Evolutionary conservation across 345 rosid genomes (phyloP), one percentile per base, ranked within the genome.

Genomic region (Eucalyptus erythrocorys): DNA sequence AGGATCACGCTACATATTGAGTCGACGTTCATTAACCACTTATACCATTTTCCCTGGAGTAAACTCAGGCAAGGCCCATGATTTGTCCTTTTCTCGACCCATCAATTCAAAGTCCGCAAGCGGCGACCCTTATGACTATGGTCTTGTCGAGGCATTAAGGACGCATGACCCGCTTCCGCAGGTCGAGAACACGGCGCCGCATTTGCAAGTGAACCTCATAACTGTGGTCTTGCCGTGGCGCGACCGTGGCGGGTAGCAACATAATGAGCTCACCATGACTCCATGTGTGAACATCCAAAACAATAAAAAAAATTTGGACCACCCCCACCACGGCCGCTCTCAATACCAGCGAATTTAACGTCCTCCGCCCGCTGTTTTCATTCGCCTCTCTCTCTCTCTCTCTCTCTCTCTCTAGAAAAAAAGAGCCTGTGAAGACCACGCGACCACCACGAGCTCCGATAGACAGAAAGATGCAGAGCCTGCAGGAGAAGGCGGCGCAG

Each of bases 401-500:
- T 8, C 22, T 68, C 81, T 66, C 42, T 32, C 19, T 4, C 19
- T 66, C 66, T 10, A 66, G n/a, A 11, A 11, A 27, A 45, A 45
- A 7, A 48, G 40, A 48, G 86, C 86, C 50, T 15, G 22, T 8
- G 22, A 85, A 85, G 57, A 22, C 55, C 50, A 49, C 50, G 86
- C 34, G 86, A 32, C 53, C 86, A 8, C 86, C 42, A 49, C 14
- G 14, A 49, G 40, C 64, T 26, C 24, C 12, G 40, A 1, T 3
- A 48, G 85, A 13, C 48, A 43, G 40, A 61, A 86, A 85, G 90
- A 97, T 96, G 99, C 98, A 95, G 86, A 93, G 96, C 40, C 93
- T 97, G 86, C 99, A 96, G 51, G 95, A 96, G 90, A 97, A 95
- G 90, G 99, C 99, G 32, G 91, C 98, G 37, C 88, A 92, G 86